Conservation (phyloP, 495 filamentous ascomycete species). For the Penicillium ucsense region DNA sequence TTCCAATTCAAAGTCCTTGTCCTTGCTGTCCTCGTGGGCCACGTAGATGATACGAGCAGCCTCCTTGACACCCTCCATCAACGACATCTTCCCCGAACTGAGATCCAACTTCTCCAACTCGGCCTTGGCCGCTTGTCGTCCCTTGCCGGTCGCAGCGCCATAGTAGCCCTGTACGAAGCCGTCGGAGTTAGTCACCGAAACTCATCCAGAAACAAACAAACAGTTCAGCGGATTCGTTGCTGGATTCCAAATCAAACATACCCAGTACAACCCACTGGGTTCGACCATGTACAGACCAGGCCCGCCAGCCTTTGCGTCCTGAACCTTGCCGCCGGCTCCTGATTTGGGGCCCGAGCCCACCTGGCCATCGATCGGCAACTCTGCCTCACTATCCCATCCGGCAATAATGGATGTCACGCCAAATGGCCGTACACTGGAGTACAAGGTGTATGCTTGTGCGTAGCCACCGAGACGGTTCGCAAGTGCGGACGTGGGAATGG, state of each 20-base stretch:
- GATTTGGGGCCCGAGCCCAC: slow-evolving; percentile 69
- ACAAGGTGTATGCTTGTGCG: slow-evolving; percentile 93
- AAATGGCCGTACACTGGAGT: slow-evolving; percentile 91
- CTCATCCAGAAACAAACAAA: too few relatives aligned
- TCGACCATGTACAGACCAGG: slow-evolving; percentile 98
- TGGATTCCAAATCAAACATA: slow-evolving; percentile 21
- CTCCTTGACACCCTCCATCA: slow-evolving; percentile 87
- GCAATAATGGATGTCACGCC: slow-evolving; percentile 91
- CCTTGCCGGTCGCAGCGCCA: slow-evolving; percentile 93
- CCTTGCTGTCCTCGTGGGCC: slow-evolving; percentile 92
- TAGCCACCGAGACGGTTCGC: slow-evolving; percentile 88
- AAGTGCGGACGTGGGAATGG: slow-evolving; percentile 77
- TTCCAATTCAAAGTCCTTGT: slow-evolving; percentile 98
- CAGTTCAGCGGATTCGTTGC: too few relatives aligned
- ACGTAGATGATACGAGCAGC: slow-evolving; percentile 93
- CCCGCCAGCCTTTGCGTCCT: slow-evolving; percentile 69
- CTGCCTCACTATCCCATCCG: slow-evolving; percentile 81
- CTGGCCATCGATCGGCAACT: slow-evolving; percentile 72
- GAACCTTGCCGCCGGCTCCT: slow-evolving; percentile 71
- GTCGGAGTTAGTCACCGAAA: too few relatives aligned
- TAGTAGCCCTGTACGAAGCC: slow-evolving; percentile 65
- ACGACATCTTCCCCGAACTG: slow-evolving; percentile 59
- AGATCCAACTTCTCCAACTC: slow-evolving; percentile 97
- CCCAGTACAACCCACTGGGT: slow-evolving; percentile 92
- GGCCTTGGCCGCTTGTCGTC: slow-evolving; percentile 88